Evolutionary conservation across 1,139 yeast species (phyloP).

Genomic region (Scheffersomyces cryptocercus): DNA sequence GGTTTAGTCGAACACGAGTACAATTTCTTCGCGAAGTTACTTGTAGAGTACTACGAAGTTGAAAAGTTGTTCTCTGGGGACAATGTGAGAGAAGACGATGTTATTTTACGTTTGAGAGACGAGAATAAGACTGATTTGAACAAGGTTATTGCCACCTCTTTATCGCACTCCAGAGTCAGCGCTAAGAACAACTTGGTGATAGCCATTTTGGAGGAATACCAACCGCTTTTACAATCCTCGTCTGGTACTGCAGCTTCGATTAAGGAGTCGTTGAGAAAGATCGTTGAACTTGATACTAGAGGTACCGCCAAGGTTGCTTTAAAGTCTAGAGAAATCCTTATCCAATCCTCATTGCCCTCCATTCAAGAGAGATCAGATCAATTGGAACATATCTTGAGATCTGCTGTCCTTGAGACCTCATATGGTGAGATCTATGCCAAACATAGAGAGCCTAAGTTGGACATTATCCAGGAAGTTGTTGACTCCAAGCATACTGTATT

Average conservation of each 20-base stretch:
- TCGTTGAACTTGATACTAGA: constrained; percentile 87
- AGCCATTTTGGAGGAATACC: constrained; percentile 81
- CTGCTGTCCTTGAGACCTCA: constrained; percentile 84
- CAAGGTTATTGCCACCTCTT: constrained; percentile 68
- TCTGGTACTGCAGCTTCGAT: constrained; percentile 71
- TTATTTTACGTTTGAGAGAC: constrained; percentile 81
- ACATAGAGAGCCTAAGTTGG: constrained; percentile 81
- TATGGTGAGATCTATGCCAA: constrained; percentile 81
- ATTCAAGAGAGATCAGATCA: constrained; percentile 96
- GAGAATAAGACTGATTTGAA: constrained; percentile 76
- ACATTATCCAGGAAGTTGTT: constrained; percentile 82
- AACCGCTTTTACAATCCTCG: constrained; percentile 67
- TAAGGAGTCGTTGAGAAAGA: constrained; percentile 67
- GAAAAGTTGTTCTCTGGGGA: constrained; percentile 79
- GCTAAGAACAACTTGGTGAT: constrained; percentile 88
- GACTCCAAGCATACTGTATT: constrained; percentile 96
- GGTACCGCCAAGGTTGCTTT: constrained; percentile 92
- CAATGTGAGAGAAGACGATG: constrained; percentile 80
- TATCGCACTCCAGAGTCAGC: constrained; percentile 91
- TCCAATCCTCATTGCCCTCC: constrained; percentile 95
- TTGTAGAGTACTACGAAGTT: constrained; percentile 71
- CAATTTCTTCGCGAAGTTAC: constrained; percentile 65
- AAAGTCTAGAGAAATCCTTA: constrained; percentile 92
- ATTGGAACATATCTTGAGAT: constrained; percentile 89
- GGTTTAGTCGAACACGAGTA: constrained; percentile 88